Evolutionary conservation across 805 yeast species (phyloP).

Genomic region (Diddensiella santjacobensis): DNA sequence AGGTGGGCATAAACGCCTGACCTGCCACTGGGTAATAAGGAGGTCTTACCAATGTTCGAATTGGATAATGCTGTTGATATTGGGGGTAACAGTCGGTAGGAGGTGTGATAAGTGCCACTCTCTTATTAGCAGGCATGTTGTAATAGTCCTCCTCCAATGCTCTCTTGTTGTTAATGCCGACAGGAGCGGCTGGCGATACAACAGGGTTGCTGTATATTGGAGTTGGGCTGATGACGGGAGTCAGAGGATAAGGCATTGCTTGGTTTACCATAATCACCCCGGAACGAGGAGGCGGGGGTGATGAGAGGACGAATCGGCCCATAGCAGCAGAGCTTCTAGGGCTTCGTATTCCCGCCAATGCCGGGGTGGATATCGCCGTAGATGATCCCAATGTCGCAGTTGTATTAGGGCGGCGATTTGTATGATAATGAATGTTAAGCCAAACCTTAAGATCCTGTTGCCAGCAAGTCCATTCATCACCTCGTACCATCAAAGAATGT

Average conservation of each 20-base stretch:
- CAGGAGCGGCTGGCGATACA: no score
- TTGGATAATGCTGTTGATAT: slow-evolving; percentile 3
- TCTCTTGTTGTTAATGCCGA: neutral
- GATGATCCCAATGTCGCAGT: no score
- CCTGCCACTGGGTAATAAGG: slow-evolving; percentile 2
- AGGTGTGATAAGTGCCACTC: neutral
- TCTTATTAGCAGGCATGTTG: neutral
- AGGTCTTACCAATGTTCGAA: slow-evolving; percentile 1
- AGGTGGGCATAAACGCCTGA: slow-evolving; percentile 11
- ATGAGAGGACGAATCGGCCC: neutral
- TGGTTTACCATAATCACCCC: neutral
- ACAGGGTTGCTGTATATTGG: neutral
- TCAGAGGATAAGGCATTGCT: neutral
- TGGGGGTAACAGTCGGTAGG: neutral
- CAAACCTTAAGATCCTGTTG: slow-evolving; percentile 20
- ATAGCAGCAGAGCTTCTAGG: neutral
- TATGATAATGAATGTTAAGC: slow-evolving; percentile 19
- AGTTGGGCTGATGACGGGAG: slow-evolving; percentile 4
- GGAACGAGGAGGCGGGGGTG: neutral
- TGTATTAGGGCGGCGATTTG: neutral
- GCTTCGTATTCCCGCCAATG: neutral
- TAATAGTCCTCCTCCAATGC: neutral
- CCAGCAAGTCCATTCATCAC: slow-evolving; percentile 31
- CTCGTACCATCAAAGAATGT: slow-evolving; percentile 49
- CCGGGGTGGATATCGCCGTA: neutral